These are phyloP conservation scores for Cornus florida DNA, from an alignment of 148 eudicot genomes.

Conservation along the genomic window DNA sequence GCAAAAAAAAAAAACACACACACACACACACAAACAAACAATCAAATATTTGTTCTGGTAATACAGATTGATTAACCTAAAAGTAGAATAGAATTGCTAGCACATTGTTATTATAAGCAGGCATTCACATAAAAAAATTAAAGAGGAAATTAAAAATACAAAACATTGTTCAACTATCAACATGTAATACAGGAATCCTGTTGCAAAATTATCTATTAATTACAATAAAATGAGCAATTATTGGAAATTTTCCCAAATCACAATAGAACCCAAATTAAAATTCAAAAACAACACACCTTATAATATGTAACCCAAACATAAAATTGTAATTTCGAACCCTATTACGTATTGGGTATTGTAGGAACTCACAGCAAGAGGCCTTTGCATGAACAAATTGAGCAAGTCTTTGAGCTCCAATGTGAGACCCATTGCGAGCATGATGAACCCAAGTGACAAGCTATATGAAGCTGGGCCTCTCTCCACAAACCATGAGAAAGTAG, in stretches of 20 bases:
- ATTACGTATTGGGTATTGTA: not conserved
- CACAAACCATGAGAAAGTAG: slow-evolving; percentile 60
- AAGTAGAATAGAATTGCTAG: not conserved
- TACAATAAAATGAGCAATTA: too few species aligned
- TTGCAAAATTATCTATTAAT: not conserved
- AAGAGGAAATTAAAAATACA: not conserved
- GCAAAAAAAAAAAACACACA: too few species aligned
- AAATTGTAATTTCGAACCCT: too few species aligned
- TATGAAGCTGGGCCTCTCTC: slow-evolving; percentile 48
- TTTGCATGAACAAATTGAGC: slow-evolving; percentile 42
- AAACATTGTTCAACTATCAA: too few species aligned
- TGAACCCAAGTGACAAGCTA: slow-evolving; percentile 60
- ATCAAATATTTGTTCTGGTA: too few species aligned
- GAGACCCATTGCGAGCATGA: slow-evolving; percentile 70
- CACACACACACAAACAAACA: too few species aligned
- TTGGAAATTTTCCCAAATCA: too few species aligned
- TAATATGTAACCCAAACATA: too few species aligned
- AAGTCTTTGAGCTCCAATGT: slow-evolving; percentile 62
- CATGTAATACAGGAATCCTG: too few species aligned
- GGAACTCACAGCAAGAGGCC: slow-evolving; percentile 64
- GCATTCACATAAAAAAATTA: not conserved
- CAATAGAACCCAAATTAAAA: too few species aligned
- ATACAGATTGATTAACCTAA: too few species aligned
- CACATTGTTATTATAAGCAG: not conserved
- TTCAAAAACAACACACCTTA: too few species aligned